These are phyloP conservation scores for Cryptococcus amylolentus DNA, from an alignment of 1,284 basidiomycete species.

Conservation along the genomic window DNA sequence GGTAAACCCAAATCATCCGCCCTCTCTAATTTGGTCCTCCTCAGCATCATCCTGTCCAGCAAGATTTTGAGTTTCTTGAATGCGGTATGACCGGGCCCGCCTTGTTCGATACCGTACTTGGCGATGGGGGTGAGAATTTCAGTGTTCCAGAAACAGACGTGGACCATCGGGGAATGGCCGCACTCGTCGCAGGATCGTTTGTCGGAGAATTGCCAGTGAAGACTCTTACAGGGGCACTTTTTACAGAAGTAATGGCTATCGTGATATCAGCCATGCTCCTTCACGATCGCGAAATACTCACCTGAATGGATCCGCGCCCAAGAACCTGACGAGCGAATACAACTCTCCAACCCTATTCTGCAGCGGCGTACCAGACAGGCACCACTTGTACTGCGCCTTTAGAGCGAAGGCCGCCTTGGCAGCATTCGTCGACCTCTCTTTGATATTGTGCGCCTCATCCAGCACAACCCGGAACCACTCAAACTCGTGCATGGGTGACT, in stretches of 20 bases:
- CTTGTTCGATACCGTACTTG: conserved; percentile 60
- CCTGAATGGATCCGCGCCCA: conserved; percentile 81
- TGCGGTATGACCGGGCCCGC: conserved; percentile 68
- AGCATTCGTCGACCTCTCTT: conserved; percentile 90
- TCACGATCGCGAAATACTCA: conserved; percentile 11
- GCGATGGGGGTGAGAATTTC: conserved; percentile 93
- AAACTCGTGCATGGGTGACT: conserved; percentile 78
- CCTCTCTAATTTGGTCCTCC: conserved; percentile 69
- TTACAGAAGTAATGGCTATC: conserved; percentile 77
- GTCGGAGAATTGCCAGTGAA: conserved; percentile 69
- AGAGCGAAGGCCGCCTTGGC: conserved; percentile 94
- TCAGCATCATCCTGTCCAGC: conserved; percentile 93
- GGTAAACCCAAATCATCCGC: conserved; percentile 98
- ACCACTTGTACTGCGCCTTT: conserved; percentile 81
- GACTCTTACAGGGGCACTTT: conserved; percentile 57
- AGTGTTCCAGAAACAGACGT: conserved; percentile 73
- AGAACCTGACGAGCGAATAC: conserved; percentile 85
- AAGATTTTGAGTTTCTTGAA: conserved; percentile 89
- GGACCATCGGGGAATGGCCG: conserved; percentile 90
- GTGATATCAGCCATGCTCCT: not conserved
- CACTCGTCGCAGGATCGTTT: conserved; percentile 83
- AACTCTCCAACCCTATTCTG: conserved; percentile 97
- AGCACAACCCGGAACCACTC: conserved; percentile 70
- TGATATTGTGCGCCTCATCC: conserved; percentile 98
- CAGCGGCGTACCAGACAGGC: conserved; percentile 94